phyloP scores from a whole-genome alignment of 108 stramenopile genomes.

The Hondaea fermentalgiana region DNA sequence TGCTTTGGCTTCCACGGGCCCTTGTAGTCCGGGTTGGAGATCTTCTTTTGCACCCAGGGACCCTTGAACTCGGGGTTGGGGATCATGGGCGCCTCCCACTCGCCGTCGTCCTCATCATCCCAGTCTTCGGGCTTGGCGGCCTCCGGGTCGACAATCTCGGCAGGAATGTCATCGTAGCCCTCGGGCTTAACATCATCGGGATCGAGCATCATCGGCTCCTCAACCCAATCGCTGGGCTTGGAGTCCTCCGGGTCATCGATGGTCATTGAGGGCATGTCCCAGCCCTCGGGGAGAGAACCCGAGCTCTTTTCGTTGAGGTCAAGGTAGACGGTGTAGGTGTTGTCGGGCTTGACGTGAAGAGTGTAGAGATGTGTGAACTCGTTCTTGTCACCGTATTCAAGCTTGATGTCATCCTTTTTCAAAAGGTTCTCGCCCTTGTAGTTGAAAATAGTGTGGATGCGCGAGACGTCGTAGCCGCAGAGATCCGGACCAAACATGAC shows the following conservation, averaged over 20 bases:
- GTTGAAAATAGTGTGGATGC: slow-evolving; percentile 94
- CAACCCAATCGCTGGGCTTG: slow-evolving; percentile 96
- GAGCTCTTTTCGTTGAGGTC: slow-evolving; percentile 84
- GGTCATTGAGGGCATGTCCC: slow-evolving; percentile 71
- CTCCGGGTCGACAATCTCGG: slow-evolving; percentile 85
- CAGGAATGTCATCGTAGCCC: slow-evolving; percentile 84
- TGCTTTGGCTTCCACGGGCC: slow-evolving; percentile 47
- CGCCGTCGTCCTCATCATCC: slow-evolving; percentile 99
- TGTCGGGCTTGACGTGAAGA: slow-evolving; percentile 78
- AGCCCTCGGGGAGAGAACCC: slow-evolving; percentile 87
- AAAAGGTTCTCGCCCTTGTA: slow-evolving; percentile 54
- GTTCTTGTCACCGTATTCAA: slow-evolving; percentile 80
- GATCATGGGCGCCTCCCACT: slow-evolving; percentile 89
- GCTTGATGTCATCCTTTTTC: slow-evolving; percentile 89
- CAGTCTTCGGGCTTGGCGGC: slow-evolving; percentile 93
- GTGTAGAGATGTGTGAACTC: slow-evolving; percentile 93
- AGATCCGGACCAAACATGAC: slow-evolving; percentile 99
- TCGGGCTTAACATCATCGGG: slow-evolving; percentile 93
- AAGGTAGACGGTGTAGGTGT: slow-evolving; percentile 90
- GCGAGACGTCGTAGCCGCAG: slow-evolving; percentile 80
- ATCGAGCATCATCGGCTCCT: slow-evolving; percentile 80
- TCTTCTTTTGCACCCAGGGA: slow-evolving; percentile 83
- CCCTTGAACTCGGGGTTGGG: slow-evolving; percentile 96
- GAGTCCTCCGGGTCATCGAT: slow-evolving; percentile 88
- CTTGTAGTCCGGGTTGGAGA: slow-evolving; percentile 92